phyloP scores from a whole-genome alignment of 2,329 filamentous ascomycete genomes.

The Onygenales sp. region DNA sequence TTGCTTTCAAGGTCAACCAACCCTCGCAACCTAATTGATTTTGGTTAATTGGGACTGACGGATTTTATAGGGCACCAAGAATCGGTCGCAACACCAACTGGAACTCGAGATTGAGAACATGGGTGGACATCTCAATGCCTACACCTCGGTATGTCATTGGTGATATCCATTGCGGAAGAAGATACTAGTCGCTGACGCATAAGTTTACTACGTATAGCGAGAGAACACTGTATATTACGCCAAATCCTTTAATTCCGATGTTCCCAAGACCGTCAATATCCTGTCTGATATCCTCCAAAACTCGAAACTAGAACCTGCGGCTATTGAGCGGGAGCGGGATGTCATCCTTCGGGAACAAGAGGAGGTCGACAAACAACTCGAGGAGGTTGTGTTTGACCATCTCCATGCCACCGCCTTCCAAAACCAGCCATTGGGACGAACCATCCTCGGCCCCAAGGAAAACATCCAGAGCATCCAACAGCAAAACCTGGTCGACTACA shows the following conservation, averaged over 20 bases:
- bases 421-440: constrained; percentile 89
- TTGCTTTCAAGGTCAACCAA: constrained; percentile 86
- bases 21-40: neutral
- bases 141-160: constrained; percentile 73
- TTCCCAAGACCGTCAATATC: constrained; percentile 93
- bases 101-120: constrained; percentile 99
- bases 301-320: constrained; percentile 88
- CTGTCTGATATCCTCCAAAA: constrained; percentile 98
- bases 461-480: constrained; percentile 96
- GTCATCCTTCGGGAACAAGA: constrained; percentile 98
- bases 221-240: constrained; percentile 99
- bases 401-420: constrained; percentile 97
- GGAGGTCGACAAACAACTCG: constrained; percentile 99
- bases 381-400: constrained; percentile 99
- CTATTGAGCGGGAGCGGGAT: constrained; percentile 95
- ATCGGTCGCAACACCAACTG: constrained; percentile 90
- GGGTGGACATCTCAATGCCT: constrained; percentile 97
- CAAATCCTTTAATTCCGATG: constrained; percentile 97
- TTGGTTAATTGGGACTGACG: constrained; percentile 2
- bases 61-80: constrained; percentile 63
- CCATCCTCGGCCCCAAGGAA: constrained; percentile 93
- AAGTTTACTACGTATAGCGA: constrained; percentile 46
- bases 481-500: constrained; percentile 86
- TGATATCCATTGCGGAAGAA: constrained; percentile 16
- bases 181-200: neutral